A percentile compares a stretch with the other conserved stretches of the same genome.
Conservation (phyloP, 345 rosid genomes). For the Gossypium bickii region DNA sequence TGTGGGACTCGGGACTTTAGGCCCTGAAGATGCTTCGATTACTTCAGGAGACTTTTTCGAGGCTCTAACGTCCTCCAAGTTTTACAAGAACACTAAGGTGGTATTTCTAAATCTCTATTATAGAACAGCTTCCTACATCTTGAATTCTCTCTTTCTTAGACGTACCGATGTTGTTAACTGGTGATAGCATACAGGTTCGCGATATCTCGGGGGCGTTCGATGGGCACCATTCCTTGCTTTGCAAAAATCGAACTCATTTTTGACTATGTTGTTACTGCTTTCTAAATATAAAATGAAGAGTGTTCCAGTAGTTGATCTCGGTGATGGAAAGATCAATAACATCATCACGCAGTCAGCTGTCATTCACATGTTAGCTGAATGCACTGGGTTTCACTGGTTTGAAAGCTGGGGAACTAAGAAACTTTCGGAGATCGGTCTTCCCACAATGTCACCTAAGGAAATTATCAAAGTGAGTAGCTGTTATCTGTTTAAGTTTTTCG, state of each 20-base stretch:
- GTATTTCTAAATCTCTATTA: not conserved
- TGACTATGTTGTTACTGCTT: constrained; percentile 90
- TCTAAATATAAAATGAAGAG: constrained; percentile 99
- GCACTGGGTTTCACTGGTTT: constrained; percentile 89
- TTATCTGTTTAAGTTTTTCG: not conserved
- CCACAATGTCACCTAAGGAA: constrained; percentile 48
- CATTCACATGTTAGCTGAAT: constrained; percentile 96
- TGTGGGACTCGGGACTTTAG: constrained; percentile 35
- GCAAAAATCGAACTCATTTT: constrained; percentile 82
- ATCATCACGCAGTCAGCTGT: constrained; percentile 91
- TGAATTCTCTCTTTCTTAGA: not conserved
- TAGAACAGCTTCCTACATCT: not conserved
- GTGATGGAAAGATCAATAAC: constrained; percentile 70
- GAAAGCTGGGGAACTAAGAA: constrained; percentile 90
- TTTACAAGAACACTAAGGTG: constrained; percentile 83
- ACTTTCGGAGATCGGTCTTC: constrained; percentile 88
- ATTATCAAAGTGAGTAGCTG: constrained; percentile 52
- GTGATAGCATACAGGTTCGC: constrained; percentile 51
- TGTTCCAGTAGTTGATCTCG: constrained; percentile 79
- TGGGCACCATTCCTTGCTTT: constrained; percentile 99
- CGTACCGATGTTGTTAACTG: constrained; percentile 7
- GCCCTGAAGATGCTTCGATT: constrained; percentile 69
- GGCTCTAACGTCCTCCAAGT: constrained; percentile 68
- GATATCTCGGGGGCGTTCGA: constrained; percentile 94
- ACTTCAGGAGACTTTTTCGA: constrained; percentile 89